phyloP scores from a whole-genome alignment of 1,284 basidiomycete genomes.

The Wolfiporia cocos region DNA sequence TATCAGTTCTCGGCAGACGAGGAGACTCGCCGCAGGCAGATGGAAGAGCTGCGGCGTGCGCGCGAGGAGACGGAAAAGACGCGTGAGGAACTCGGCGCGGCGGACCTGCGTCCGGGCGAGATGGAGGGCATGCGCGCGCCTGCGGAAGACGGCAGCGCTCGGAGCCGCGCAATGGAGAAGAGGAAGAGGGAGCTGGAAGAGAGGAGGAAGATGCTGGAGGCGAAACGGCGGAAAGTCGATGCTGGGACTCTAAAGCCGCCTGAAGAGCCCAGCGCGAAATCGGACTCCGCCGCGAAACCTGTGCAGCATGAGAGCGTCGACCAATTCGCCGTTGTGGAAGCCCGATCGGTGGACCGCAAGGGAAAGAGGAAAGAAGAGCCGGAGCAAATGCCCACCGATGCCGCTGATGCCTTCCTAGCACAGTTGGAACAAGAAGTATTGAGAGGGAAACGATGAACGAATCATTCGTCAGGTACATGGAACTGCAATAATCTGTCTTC shows the following conservation, averaged over 20 bases:
- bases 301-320: too few species aligned
- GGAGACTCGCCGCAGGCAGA: constrained; percentile 64
- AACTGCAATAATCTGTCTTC: too few species aligned
- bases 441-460: too few species aligned
- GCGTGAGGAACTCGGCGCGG: constrained; percentile 52
- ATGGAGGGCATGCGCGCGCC: constrained; percentile 56
- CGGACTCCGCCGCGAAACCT: too few species aligned
- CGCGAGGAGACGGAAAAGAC: constrained; percentile 69
- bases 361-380: constrained; percentile 18
- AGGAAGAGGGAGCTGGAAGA: constrained; percentile 77
- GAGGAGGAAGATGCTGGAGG: constrained; percentile 68
- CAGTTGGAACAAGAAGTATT: constrained; percentile 44
- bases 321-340: constrained; percentile 48
- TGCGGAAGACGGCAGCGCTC: constrained; percentile 18
- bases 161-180: constrained; percentile 69
- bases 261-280: too few species aligned
- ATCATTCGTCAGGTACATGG: too few species aligned
- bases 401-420: constrained; percentile 61
- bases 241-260: constrained; percentile 14
- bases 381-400: constrained; percentile 18
- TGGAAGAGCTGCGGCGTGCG: constrained; percentile 67
- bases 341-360: constrained; percentile 22
- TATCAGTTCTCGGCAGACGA: constrained; percentile 87
- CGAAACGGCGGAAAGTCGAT: constrained; percentile 73
- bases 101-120: constrained; percentile 55